Percentiles rank a stretch among this genome's conserved stretches.
Conservation (phyloP, 768 basidiomycete genomes). For the Boletus coccyginus region DNA sequence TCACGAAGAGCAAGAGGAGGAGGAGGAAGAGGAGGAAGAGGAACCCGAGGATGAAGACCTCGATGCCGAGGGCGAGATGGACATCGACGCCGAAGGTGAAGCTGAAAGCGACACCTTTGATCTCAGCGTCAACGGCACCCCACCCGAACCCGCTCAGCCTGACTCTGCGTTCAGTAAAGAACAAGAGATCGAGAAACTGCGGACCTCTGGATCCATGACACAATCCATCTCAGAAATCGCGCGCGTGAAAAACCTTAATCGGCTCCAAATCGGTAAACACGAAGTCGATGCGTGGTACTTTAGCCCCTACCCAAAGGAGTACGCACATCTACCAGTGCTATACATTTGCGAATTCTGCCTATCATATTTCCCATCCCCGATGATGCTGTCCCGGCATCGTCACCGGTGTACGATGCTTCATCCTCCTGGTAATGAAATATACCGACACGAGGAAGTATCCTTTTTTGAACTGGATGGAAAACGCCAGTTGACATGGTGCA, state of each 20-base stretch:
- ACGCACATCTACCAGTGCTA: slow-evolving; percentile 89
- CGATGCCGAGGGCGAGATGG: slow-evolving; percentile 46
- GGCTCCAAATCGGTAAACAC: slow-evolving; percentile 92
- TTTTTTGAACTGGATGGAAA: slow-evolving; percentile 99
- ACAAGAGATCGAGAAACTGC: slow-evolving; percentile 97
- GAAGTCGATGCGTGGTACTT: slow-evolving; percentile 99
- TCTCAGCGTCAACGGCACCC: slow-evolving; percentile 45
- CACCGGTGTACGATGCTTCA: slow-evolving; percentile 87
- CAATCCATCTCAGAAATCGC: slow-evolving; percentile 98
- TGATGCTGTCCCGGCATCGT: slow-evolving; percentile 92
- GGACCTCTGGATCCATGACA: slow-evolving; percentile 98
- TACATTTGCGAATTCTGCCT: slow-evolving; percentile 99
- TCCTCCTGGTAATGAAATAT: slow-evolving; percentile 99
- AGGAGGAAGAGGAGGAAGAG: slow-evolving; percentile 55
- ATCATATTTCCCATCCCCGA: slow-evolving; percentile 83
- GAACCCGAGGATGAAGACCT: slow-evolving; percentile 47
- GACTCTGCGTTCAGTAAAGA: slow-evolving; percentile 85
- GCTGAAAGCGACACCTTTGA: slow-evolving; percentile 70
- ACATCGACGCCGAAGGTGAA: slow-evolving; percentile 45
- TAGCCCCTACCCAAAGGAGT: slow-evolving; percentile 98
- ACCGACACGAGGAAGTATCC: slow-evolving; percentile 94
- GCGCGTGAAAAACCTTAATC: slow-evolving; percentile 96
- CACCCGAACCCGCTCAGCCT: slow-evolving; percentile 50
- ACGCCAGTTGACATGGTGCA: slow-evolving; percentile 93
- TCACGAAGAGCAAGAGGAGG: slow-evolving; percentile 62